Evolutionary conservation across 2,329 filamentous ascomycete genomes (phyloP).

Genomic region (Aspergillus oerlinghausenensis): DNA sequence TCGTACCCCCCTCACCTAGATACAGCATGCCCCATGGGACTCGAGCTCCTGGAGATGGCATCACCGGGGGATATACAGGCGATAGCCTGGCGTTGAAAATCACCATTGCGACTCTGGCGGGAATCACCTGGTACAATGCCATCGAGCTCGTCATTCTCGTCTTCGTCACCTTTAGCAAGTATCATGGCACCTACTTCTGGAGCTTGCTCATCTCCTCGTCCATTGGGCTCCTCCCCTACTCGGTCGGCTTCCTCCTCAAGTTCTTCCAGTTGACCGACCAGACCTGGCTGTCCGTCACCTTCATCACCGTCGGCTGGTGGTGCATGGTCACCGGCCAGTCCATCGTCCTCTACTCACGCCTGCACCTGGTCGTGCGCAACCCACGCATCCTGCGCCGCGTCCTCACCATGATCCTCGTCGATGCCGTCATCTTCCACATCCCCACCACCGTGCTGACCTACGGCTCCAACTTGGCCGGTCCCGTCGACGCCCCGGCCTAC

Average conservation of each 20-base stretch:
- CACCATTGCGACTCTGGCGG: constrained; percentile 44
- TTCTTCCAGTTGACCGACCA: constrained; percentile 38
- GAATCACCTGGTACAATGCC: constrained; percentile 48
- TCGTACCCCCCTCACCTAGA: constrained; percentile 2
- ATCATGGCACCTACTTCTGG: constrained; percentile 49
- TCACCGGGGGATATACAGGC: constrained; percentile 35
- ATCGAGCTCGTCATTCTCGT: constrained; percentile 47
- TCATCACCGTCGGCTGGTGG: constrained; percentile 45
- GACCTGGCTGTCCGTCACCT: constrained; percentile 37
- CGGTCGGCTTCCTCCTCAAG: constrained; percentile 46
- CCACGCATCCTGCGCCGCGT: constrained; percentile 37
- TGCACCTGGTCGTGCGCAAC: constrained; percentile 44
- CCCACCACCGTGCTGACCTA: constrained; percentile 45
- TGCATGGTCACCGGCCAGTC: constrained; percentile 48
- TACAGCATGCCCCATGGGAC: constrained; percentile 21
- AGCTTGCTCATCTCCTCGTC: constrained; percentile 43
- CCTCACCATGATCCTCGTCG: constrained; percentile 44
- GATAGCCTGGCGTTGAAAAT: constrained; percentile 36
- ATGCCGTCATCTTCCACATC: constrained; percentile 42
- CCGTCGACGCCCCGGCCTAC: constrained; percentile 17
- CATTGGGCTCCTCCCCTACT: constrained; percentile 43
- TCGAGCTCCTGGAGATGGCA: constrained; percentile 28
- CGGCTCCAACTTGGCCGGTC: constrained; percentile 35
- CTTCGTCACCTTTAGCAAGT: constrained; percentile 46
- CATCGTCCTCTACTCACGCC: constrained; percentile 47